Base-by-base conservation (phyloP, 179 eudicot species). In the Beta lomatogona region DNA sequence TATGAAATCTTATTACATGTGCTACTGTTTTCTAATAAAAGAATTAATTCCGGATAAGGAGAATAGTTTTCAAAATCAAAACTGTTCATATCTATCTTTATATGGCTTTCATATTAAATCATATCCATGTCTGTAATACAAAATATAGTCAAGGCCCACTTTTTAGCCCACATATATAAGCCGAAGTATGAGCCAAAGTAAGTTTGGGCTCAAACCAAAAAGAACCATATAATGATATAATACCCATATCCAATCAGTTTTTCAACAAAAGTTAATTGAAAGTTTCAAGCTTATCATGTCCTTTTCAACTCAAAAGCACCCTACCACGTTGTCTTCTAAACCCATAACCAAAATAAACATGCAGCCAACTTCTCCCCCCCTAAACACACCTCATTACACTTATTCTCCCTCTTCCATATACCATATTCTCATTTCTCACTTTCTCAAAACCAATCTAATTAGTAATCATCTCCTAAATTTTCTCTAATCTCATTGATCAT, bases 241-340 rank as follows among this genome's bases (percentile, higher is more conserved):
- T 36, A 36, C 41, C 41, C 61, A 57, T 57, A 10, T 9, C 15
- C 6, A 63, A 7, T 9, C 15, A 57, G 3, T 6, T 25, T 63
- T 22, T 11, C 48, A 36, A 19, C 55, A 48, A 1, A 46, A 3
- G 44, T 1, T 45, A 16, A 48, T 53, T 73, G 45, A 73, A 52
- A 18, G 31, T 22, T 70, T 70, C 74, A 70, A 19, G 52, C 55
- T 71, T 52, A 71, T 13, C 19, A 31, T 25, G 58, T 73, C 36
- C 2, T 22, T 52, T 22, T 53, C 10, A 12, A 3, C 18, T 6
- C 22, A 54, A 18, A 18, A 73, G 64, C 85, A 82, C 66, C 69
- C 73, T 52, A 78, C 15, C 82, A 82, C 82, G 85, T 82, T 73
- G 66, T 52, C 2, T 36, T 36, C 31, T 10, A 15, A 22, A n/a